These are phyloP conservation scores for Gastrolobium bilobum DNA, from an alignment of 306 rosid genomes.

Conservation along the genomic window DNA sequence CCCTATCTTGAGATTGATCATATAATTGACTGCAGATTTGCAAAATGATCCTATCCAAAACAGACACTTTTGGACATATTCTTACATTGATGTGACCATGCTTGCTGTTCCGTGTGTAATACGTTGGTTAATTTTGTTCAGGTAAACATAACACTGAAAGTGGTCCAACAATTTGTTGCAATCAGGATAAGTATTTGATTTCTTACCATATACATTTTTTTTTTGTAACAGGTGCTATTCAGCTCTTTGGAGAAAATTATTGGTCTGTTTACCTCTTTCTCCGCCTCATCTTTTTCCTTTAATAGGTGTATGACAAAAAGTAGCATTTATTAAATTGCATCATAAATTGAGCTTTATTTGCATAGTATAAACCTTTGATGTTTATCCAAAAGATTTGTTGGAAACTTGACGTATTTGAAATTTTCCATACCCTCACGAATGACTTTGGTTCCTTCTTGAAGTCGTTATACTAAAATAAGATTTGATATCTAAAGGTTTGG, in stretches of 20 bases:
- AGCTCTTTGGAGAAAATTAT: slow-evolving; percentile 13
- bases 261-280: background rate
- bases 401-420: background rate
- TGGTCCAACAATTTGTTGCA: slow-evolving; percentile 37
- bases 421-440: background rate
- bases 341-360: background rate
- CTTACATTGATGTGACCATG: background rate
- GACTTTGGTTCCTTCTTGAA: background rate
- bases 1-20: background rate
- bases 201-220: background rate
- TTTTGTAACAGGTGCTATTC: background rate
- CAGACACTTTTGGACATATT: background rate
- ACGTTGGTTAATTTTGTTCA: slow-evolving; percentile 12
- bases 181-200: slow-evolving; percentile 32
- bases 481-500: no score
- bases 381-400: background rate
- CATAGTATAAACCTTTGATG: background rate
- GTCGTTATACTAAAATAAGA: no score
- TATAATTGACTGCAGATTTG: slow-evolving; percentile 37
- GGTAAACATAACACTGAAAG: background rate
- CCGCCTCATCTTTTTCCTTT: background rate
- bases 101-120: background rate
- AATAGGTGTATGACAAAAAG: slow-evolving; percentile 12
- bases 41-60: background rate
- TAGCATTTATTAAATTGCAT: slow-evolving; percentile 10